Conservation (phyloP, 495 filamentous ascomycete genomes). For the Aspergillus indologenus region DNA sequence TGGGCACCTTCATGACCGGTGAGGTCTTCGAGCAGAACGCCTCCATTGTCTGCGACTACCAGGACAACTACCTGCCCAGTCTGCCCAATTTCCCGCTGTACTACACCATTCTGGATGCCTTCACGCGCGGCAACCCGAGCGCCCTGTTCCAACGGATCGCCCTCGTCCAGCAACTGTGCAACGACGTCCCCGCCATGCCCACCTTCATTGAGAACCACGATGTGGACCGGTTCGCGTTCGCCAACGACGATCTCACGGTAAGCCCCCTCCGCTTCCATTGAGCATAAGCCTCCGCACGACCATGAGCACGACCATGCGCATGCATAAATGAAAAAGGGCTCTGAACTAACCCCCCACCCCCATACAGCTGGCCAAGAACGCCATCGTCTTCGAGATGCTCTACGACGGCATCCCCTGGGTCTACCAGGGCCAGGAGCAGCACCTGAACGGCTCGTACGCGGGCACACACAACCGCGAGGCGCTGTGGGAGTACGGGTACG, state of each 20-base stretch:
- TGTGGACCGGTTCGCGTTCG: slow-evolving; percentile 52
- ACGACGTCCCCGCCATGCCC: slow-evolving; percentile 52
- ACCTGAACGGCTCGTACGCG: slow-evolving; percentile 51
- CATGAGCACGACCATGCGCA: too few relatives aligned
- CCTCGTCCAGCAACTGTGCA: slow-evolving; percentile 27
- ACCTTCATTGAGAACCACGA: slow-evolving; percentile 74
- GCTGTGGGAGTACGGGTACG: slow-evolving; percentile 61
- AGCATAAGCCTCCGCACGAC: too few relatives aligned
- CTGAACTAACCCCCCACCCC: too few relatives aligned
- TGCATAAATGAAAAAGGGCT: too few relatives aligned
- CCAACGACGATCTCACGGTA: slow-evolving; percentile 10
- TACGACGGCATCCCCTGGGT: slow-evolving; percentile 57
- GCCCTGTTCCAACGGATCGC: slow-evolving; percentile 1
- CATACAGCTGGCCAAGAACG: slow-evolving; percentile 54
- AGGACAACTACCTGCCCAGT: slow-evolving; percentile 15
- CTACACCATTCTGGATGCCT: slow-evolving; percentile 11
- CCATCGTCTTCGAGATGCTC: slow-evolving; percentile 63
- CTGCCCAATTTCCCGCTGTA: slow-evolving; percentile 33
- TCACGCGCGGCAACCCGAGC: slow-evolving; percentile 1
- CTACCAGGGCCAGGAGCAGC: slow-evolving; percentile 66
- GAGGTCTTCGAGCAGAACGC: slow-evolving; percentile 10
- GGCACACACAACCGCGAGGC: slow-evolving; percentile 62
- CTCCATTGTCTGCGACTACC: slow-evolving; percentile 8
- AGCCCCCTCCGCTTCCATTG: too few relatives aligned
- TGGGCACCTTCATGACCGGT: slow-evolving; percentile 10